These are phyloP conservation scores for Solanum appendiculatum DNA, from an alignment of 257 asterid genomes.

Conservation along the genomic window DNA sequence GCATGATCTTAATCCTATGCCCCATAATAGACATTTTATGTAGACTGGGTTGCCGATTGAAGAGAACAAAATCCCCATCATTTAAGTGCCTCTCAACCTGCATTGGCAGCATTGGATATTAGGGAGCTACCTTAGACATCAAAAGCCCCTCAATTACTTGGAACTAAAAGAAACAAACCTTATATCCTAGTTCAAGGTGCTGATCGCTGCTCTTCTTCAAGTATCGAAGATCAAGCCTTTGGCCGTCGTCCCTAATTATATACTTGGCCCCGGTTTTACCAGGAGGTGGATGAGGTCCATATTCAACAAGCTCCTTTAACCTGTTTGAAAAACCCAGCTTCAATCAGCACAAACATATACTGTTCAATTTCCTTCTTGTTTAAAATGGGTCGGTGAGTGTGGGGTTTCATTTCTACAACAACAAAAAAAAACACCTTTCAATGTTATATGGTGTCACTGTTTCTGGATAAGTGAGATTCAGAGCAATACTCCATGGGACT, in stretches of 20 bases:
- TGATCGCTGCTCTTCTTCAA: slow-evolving; percentile 96
- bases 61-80: slow-evolving; percentile 95
- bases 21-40: slow-evolving; percentile 99
- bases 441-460: slow-evolving; percentile 97
- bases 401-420: not conserved
- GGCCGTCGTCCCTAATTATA: slow-evolving; percentile 98
- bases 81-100: slow-evolving; percentile 99
- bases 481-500: slow-evolving; percentile 99
- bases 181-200: slow-evolving; percentile 94
- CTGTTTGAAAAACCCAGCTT: slow-evolving; percentile 26
- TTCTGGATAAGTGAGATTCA: slow-evolving; percentile 97
- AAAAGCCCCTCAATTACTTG: not conserved
- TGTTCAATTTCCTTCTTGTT: not conserved
- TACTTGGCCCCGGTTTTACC: slow-evolving; percentile 99
- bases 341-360: slow-evolving; percentile 3
- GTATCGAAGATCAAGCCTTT: slow-evolving; percentile 98
- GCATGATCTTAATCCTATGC: slow-evolving; percentile 96
- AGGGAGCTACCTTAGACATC: not conserved
- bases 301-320: slow-evolving; percentile 94
- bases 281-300: slow-evolving; percentile 99
- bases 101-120: slow-evolving; percentile 8
- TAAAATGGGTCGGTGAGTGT: not conserved
- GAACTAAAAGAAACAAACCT: slow-evolving; percentile 27
- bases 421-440: slow-evolving; percentile 51
- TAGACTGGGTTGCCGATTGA: slow-evolving; percentile 97